phyloP scores from a whole-genome alignment of 768 basidiomycete genomes.

The Tephrocybe sp. region DNA sequence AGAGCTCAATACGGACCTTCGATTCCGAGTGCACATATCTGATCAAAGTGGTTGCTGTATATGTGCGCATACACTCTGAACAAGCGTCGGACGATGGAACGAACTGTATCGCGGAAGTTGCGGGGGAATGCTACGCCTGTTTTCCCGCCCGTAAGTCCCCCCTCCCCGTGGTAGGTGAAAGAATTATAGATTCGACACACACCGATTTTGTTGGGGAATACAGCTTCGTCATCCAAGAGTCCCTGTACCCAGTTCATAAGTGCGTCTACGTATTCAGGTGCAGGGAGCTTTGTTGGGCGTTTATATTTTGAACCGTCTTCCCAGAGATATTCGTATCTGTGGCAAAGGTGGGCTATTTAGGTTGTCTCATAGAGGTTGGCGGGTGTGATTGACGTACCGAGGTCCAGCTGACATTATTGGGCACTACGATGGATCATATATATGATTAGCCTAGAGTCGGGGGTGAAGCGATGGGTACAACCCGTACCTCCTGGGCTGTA shows the following conservation, averaged over 20 bases:
- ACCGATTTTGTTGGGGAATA: conserved; percentile 98
- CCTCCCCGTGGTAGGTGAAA: neutral
- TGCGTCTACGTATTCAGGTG: conserved; percentile 95
- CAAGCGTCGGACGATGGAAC: conserved; percentile 86
- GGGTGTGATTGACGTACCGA: conserved; percentile 46
- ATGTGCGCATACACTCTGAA: conserved; percentile 98
- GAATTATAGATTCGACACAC: conserved; percentile 9
- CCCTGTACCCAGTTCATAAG: conserved; percentile 99
- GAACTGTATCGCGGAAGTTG: conserved; percentile 86
- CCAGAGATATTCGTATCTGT: conserved; percentile 92
- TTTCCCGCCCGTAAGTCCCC: neutral
- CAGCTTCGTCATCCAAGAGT: conserved; percentile 84
- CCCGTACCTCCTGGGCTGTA: conserved; percentile 80
- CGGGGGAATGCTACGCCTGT: conserved; percentile 87
- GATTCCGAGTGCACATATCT: conserved; percentile 95
- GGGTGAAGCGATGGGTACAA: neutral
- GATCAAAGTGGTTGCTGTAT: conserved; percentile 99
- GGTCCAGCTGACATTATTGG: conserved; percentile 97
- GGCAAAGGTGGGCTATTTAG: no score
- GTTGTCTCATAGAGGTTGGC: neutral
- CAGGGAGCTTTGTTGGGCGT: conserved; percentile 89
- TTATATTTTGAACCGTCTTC: conserved; percentile 87
- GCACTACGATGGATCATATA: no score
- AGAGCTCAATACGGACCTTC: conserved; percentile 84
- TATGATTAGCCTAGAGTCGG: neutral